Conservation (phyloP, 257 asterid genomes). For the Nicotiana undulata region DNA sequence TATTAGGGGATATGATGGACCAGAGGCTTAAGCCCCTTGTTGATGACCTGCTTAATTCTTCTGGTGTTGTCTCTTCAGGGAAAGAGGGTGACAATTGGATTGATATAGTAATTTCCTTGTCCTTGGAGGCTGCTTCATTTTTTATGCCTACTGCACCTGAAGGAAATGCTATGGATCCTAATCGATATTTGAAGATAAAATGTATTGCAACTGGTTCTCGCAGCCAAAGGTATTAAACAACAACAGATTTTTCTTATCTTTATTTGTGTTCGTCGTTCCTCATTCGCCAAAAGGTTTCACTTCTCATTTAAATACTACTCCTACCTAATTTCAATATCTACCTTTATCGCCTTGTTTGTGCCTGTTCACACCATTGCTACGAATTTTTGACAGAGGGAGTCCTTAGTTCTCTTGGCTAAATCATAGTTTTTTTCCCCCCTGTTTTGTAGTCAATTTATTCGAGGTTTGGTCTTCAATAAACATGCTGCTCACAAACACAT, state of each 20-base stretch:
- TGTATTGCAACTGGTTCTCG: slow-evolving; percentile 75
- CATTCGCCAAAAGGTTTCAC: neutral
- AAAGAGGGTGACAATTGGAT: slow-evolving; percentile 45
- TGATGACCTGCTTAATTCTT: slow-evolving; percentile 56
- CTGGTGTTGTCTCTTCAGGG: slow-evolving; percentile 36
- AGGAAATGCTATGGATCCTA: slow-evolving; percentile 89
- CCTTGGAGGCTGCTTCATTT: slow-evolving; percentile 90
- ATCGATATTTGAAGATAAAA: slow-evolving; percentile 78
- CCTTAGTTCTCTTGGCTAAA: neutral
- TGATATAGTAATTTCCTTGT: slow-evolving; percentile 64
- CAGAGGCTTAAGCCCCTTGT: slow-evolving; percentile 75
- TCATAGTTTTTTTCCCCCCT: neutral
- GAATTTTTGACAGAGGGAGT: neutral
- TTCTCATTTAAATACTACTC: neutral
- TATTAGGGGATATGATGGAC: slow-evolving; percentile 57
- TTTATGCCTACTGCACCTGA: slow-evolving; percentile 65
- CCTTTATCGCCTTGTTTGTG: neutral
- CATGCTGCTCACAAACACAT: slow-evolving; percentile 91
- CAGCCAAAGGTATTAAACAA: slow-evolving; percentile 44
- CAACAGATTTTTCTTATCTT: neutral
- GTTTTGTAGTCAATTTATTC: slow-evolving; percentile 50
- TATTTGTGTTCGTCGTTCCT: neutral
- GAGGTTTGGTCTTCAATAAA: slow-evolving; percentile 82
- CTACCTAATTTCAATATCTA: neutral
- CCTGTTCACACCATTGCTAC: neutral